Conservation (phyloP, 768 basidiomycete genomes). For the Neoboletus magnificus region DNA sequence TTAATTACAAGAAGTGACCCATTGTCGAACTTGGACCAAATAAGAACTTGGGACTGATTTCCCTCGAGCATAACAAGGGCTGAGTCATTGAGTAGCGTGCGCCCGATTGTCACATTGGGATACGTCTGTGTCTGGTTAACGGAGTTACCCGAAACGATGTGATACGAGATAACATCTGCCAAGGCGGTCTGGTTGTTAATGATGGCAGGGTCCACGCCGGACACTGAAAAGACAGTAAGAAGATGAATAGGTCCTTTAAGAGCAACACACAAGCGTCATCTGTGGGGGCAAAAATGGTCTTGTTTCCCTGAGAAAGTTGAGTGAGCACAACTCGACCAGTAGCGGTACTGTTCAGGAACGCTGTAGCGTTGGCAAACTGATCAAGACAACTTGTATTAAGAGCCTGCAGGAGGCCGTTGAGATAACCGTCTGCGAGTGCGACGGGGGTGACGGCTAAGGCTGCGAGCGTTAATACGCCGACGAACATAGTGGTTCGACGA, state of each 20-base stretch:
- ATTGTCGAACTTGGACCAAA: conserved; percentile 38
- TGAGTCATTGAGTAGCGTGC: conserved; percentile 55
- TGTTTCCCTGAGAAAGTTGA: conserved; percentile 42
- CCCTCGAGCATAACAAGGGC: conserved; percentile 54
- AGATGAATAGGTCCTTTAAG: neutral
- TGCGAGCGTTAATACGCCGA: neutral
- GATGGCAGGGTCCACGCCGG: neutral
- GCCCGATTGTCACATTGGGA: conserved; percentile 61
- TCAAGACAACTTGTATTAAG: conserved; percentile 42
- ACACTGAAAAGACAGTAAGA: conserved; percentile 13
- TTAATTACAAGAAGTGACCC: conserved; percentile 47
- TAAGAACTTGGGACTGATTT: conserved; percentile 54
- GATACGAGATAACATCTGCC: conserved; percentile 53
- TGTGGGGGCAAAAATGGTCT: conserved; percentile 56
- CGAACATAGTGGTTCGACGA: conserved; percentile 19
- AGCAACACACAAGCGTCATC: conserved; percentile 50
- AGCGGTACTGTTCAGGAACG: conserved; percentile 41
- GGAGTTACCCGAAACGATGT: conserved; percentile 54
- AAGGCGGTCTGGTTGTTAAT: conserved; percentile 35
- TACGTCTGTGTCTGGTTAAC: conserved; percentile 38
- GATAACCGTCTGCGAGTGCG: conserved; percentile 32
- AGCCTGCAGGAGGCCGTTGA: conserved; percentile 34
- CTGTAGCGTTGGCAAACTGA: conserved; percentile 38
- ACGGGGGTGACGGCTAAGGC: conserved; percentile 26
- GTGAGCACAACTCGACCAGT: conserved; percentile 43